A percentile compares a stretch with the other conserved stretches of the same genome.
Conservation (phyloP, 139 green algal species). For the Closterium sp. region DNA sequence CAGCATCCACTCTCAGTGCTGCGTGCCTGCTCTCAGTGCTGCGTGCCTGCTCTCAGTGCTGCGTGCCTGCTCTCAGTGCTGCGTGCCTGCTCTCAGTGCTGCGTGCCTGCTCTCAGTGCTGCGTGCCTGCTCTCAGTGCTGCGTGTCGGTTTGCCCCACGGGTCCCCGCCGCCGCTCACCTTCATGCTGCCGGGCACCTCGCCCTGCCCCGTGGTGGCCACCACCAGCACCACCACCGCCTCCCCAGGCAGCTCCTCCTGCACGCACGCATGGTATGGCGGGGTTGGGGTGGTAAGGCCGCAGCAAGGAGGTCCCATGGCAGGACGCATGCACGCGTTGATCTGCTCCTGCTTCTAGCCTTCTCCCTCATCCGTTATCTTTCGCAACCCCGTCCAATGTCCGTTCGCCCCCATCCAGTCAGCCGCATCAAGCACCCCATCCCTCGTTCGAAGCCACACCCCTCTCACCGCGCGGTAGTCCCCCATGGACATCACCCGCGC, state of each 20-base stretch:
- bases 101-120: neutral
- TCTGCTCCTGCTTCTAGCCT: neutral
- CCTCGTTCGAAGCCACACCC: too few species aligned
- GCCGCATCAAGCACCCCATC: too few species aligned
- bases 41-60: too few species aligned
- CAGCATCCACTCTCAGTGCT: too few species aligned
- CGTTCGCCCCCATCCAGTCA: too few species aligned
- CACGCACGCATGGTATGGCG: neutral
- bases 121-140: neutral
- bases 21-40: too few species aligned
- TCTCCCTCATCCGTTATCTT: too few species aligned
- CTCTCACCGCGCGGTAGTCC: neutral
- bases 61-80: neutral
- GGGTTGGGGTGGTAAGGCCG: neutral
- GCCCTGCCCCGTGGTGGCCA: conserved; percentile 84
- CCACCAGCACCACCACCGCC: conserved; percentile 69
- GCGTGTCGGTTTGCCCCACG: too few species aligned
- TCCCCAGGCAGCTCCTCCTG: conserved; percentile 19
- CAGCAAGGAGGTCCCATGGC: neutral
- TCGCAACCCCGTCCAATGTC: too few species aligned
- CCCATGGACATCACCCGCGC: conserved; percentile 71
- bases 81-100: neutral
- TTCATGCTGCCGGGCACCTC: conserved; percentile 84
- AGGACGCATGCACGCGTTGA: neutral
- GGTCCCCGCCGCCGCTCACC: too few species aligned